These are phyloP conservation scores for Eimeria acervulina DNA, from an alignment of 169 alveolate species.

Conservation along the genomic window DNA sequence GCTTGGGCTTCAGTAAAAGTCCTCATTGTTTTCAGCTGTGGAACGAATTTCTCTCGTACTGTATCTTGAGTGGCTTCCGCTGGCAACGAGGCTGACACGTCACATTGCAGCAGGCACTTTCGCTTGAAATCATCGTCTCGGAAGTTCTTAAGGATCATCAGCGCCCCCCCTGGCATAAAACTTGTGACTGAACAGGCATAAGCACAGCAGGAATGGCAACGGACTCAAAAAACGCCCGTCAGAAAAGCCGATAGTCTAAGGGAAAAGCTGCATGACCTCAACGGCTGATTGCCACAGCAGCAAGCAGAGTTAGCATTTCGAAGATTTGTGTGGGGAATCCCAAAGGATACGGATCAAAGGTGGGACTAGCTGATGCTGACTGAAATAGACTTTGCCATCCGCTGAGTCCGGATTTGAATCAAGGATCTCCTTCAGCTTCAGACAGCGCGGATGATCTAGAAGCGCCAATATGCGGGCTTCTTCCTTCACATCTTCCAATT, in stretches of 20 bases:
- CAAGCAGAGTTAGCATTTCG: background rate
- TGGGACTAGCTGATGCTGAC: conserved; percentile 27
- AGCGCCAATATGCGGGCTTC: conserved; percentile 64
- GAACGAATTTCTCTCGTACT: conserved; percentile 54
- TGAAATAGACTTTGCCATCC: conserved; percentile 75
- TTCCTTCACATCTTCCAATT: conserved; percentile 75
- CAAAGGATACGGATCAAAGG: background rate
- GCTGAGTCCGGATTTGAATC: conserved; percentile 30
- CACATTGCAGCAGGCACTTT: conserved; percentile 2
- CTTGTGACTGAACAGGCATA: conserved; percentile 40
- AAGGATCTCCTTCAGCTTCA: conserved; percentile 61
- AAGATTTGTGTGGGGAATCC: background rate
- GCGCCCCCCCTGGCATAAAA: conserved; percentile 41
- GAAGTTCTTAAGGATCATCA: conserved; percentile 15
- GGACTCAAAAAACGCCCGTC: background rate
- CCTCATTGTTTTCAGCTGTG: conserved; percentile 39
- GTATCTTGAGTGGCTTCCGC: background rate
- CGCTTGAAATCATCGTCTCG: conserved; percentile 48
- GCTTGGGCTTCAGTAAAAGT: conserved; percentile 76
- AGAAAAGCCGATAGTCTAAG: background rate
- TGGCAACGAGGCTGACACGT: conserved; percentile 8
- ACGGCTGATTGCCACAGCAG: background rate
- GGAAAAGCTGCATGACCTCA: background rate
- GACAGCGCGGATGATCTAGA: conserved; percentile 74
- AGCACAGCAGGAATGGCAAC: background rate